Percentiles rank a stretch among this genome's conserved stretches.
phyloP scores from a whole-genome alignment of 1,284 basidiomycete species.

The Coniferiporia weirii region DNA sequence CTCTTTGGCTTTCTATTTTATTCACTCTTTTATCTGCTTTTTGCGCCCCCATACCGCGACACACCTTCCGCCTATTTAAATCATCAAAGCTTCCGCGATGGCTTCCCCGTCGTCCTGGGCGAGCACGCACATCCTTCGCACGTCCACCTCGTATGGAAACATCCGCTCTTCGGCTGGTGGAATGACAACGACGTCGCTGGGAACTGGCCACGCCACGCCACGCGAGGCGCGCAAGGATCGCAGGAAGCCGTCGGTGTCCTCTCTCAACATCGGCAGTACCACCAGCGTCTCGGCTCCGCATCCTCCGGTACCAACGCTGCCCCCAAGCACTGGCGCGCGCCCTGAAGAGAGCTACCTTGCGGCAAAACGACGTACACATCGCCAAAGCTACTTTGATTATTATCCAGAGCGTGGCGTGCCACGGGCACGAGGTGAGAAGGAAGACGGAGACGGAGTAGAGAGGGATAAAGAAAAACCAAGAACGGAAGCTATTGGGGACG shows the following conservation, averaged over 20 bases:
- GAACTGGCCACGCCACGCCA: conserved; percentile 5
- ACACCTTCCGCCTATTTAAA: not conserved
- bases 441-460: not conserved
- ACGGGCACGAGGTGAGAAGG: conserved; percentile 3
- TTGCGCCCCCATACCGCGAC: not conserved
- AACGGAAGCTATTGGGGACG: not conserved
- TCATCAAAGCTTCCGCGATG: not conserved
- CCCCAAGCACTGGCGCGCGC: not conserved
- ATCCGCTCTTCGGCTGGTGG: conserved; percentile 6
- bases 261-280: not conserved
- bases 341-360: conserved; percentile 11
- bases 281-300: not conserved
- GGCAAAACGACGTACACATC: conserved; percentile 11
- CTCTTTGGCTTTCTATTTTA: conserved; percentile 3
- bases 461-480: not conserved
- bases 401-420: conserved; percentile 14
- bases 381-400: conserved; percentile 17
- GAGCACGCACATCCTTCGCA: conserved; percentile 9
- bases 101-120: conserved; percentile 8
- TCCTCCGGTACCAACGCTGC: not conserved
- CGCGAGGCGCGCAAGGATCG: conserved; percentile 12
- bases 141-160: conserved; percentile 9
- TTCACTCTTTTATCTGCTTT: not conserved
- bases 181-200: not conserved
- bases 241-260: conserved; percentile 6